Evolutionary conservation across 2,329 filamentous ascomycete species (phyloP).

Genomic region (Gaeumannomyces sp.): DNA sequence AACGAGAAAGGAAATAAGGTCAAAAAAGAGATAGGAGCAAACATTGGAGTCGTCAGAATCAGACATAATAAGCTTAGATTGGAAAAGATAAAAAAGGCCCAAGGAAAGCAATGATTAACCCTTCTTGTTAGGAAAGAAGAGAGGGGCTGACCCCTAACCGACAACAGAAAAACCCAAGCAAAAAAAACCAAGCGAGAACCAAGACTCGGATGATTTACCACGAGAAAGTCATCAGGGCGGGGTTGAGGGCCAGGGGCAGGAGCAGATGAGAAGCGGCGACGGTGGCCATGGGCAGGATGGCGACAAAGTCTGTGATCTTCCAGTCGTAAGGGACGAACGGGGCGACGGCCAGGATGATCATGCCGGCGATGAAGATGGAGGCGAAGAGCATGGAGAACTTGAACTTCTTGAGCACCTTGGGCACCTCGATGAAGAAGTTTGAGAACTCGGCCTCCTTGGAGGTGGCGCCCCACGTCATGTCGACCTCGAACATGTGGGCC

Average conservation of each 20-base stretch:
- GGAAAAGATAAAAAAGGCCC: background rate
- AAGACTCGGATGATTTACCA: conserved; percentile 44
- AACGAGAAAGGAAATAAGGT: background rate
- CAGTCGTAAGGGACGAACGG: conserved; percentile 60
- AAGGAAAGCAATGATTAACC: background rate
- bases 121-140: background rate
- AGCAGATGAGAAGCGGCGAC: conserved; percentile 65
- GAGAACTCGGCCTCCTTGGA: conserved; percentile 75
- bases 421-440: conserved; percentile 80
- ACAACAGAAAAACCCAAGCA: background rate
- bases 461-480: conserved; percentile 83
- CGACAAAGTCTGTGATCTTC: conserved; percentile 65
- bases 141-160: too few species aligned
- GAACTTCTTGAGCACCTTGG: conserved; percentile 72
- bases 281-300: conserved; percentile 69
- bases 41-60: background rate
- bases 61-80: background rate
- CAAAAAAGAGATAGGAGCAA: background rate
- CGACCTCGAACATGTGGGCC: conserved; percentile 76
- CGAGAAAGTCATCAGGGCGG: conserved; percentile 74
- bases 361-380: conserved; percentile 49
- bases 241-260: conserved; percentile 67
- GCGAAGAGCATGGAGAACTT: conserved; percentile 65
- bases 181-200: background rate
- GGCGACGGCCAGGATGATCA: conserved; percentile 58